These are phyloP conservation scores for Achaetomiella virescens DNA, from an alignment of 495 filamentous ascomycete species.

Conservation along the genomic window DNA sequence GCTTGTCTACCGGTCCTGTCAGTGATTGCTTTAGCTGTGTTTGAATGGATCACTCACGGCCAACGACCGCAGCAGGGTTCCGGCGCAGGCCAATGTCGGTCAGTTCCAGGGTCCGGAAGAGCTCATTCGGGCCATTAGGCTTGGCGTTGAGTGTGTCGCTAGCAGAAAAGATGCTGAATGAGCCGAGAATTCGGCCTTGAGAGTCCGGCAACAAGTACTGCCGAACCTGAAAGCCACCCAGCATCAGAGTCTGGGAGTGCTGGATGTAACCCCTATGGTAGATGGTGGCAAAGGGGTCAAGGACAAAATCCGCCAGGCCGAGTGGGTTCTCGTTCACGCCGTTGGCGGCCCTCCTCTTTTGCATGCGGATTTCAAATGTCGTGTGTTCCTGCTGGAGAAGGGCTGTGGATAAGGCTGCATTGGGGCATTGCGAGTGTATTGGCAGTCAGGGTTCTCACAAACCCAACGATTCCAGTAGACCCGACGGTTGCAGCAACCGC, in stretches of 20 bases:
- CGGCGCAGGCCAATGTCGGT: slow-evolving; percentile 54
- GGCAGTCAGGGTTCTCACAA: slow-evolving; percentile 51
- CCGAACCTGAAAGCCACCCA: slow-evolving; percentile 23
- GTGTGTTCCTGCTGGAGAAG: slow-evolving; percentile 11
- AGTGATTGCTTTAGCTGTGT: background rate
- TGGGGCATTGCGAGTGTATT: slow-evolving; percentile 33
- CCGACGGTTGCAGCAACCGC: slow-evolving; percentile 57
- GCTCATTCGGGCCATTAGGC: slow-evolving; percentile 52
- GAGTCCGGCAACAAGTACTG: slow-evolving; percentile 35
- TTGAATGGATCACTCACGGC: slow-evolving; percentile 13
- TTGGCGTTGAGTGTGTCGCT: slow-evolving; percentile 45
- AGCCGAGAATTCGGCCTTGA: slow-evolving; percentile 38
- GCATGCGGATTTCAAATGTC: slow-evolving; percentile 3
- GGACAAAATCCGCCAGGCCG: background rate
- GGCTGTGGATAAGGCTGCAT: slow-evolving; percentile 33
- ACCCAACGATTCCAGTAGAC: slow-evolving; percentile 58
- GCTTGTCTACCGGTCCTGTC: slow-evolving; percentile 20
- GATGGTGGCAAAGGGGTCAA: slow-evolving; percentile 1
- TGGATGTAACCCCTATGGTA: slow-evolving; percentile 9
- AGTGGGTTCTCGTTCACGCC: background rate
- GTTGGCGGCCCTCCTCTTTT: background rate
- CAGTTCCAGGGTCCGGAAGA: slow-evolving; percentile 57
- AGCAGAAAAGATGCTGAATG: slow-evolving; percentile 57
- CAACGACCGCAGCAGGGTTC: slow-evolving; percentile 34
- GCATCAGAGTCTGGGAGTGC: background rate